These are phyloP conservation scores for Oldenlandia corymbosa DNA, from an alignment of 257 asterid species.

Conservation along the genomic window DNA sequence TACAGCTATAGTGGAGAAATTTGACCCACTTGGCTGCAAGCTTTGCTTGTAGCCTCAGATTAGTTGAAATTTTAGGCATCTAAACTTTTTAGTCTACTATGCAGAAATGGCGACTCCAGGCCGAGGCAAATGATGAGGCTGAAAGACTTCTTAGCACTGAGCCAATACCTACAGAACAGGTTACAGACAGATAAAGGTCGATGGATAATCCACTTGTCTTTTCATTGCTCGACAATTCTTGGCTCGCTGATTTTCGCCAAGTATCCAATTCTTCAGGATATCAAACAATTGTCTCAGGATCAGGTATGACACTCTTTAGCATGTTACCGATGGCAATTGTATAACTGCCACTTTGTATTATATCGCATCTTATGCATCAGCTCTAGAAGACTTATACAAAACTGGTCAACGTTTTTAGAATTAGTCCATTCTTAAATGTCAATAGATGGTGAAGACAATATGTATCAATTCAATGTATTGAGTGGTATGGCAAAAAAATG, in stretches of 20 bases:
- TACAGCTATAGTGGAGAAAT: background rate
- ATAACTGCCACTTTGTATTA: background rate
- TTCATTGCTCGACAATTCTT: background rate
- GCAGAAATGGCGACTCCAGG: constrained; percentile 94
- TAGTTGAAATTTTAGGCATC: constrained; percentile 1
- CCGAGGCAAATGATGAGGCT: constrained; percentile 91
- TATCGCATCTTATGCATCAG: background rate
- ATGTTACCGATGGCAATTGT: background rate
- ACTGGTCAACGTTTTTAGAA: too few species aligned
- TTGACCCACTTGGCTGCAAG: background rate
- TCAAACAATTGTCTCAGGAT: background rate
- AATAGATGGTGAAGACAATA: too few species aligned
- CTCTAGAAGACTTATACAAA: too few species aligned
- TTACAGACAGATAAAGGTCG: constrained; percentile 32
- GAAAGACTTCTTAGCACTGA: constrained; percentile 88
- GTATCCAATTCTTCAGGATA: too few species aligned
- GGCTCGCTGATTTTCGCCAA: too few species aligned
- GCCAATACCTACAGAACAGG: constrained; percentile 44
- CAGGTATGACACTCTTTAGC: background rate
- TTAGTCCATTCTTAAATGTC: too few species aligned
- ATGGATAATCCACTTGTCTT: background rate
- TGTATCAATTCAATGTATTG: too few species aligned
- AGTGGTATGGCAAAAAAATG: too few species aligned
- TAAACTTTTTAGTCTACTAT: constrained; percentile 8
- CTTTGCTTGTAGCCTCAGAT: too few species aligned